Conservation (phyloP, 2,329 filamentous ascomycete species). For the Ustulina deusta region DNA sequence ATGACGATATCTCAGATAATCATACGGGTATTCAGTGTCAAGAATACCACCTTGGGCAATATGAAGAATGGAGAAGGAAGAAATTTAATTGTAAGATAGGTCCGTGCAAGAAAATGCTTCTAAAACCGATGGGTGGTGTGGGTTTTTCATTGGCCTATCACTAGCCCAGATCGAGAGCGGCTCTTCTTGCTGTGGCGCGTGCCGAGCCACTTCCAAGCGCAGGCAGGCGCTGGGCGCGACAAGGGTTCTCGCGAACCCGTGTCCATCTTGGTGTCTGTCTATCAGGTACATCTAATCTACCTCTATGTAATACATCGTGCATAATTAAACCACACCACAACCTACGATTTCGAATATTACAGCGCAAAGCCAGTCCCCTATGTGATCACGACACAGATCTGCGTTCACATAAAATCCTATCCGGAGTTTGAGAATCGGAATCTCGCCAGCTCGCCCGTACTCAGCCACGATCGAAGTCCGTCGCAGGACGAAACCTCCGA, state of each 20-base stretch:
- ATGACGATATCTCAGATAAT: background rate
- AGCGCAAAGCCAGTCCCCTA: too few species aligned
- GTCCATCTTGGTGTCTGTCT: conserved; percentile 21
- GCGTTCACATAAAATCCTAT: background rate
- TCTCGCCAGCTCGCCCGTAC: background rate
- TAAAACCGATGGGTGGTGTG: conserved; percentile 1
- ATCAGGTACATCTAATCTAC: background rate
- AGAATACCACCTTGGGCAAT: background rate
- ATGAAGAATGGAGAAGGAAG: background rate
- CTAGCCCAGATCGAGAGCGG: background rate
- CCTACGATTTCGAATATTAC: conserved; percentile 4
- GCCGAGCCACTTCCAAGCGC: conserved; percentile 23
- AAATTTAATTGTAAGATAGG: background rate
- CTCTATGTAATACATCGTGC: background rate
- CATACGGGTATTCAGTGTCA: background rate
- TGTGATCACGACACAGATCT: background rate
- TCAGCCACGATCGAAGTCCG: background rate
- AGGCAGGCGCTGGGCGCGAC: conserved; percentile 9
- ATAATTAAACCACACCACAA: conserved; percentile 11
- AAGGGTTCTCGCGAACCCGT: conserved; percentile 33
- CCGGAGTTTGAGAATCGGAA: background rate
- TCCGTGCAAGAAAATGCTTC: conserved; percentile 2
- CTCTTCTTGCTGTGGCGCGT: conserved; percentile 21
- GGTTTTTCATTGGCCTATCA: conserved; percentile 13
- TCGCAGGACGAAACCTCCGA: conserved; percentile 20